Conservation (phyloP, 2,329 filamentous ascomycete species). For the Fusarium denticulatum region DNA sequence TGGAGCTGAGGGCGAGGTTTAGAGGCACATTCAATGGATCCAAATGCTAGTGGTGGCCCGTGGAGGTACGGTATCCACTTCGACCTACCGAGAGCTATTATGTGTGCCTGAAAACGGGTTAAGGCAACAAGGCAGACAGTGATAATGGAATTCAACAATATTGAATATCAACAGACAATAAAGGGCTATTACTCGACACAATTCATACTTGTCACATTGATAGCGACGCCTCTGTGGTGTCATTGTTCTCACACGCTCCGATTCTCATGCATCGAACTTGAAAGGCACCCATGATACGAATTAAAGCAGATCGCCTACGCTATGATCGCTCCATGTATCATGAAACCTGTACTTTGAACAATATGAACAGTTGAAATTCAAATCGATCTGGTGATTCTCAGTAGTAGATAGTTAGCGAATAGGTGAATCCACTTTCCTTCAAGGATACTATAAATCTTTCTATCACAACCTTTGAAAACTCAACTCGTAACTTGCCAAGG, state of each 20-base stretch:
- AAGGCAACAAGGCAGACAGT: conserved; percentile 49
- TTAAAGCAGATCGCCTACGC: conserved; percentile 3
- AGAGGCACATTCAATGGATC: conserved; percentile 28
- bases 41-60: conserved; percentile 26
- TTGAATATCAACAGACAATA: neutral
- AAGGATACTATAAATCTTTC: accelerated
- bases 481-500: neutral
- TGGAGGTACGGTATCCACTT: conserved; percentile 44
- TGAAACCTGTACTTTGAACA: conserved; percentile 19
- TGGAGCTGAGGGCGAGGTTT: conserved; percentile 32
- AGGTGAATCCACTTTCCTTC: too few relatives aligned
- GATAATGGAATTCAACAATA: neutral
- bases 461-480: too few relatives aligned
- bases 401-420: neutral
- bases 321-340: conserved; percentile 24
- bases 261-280: neutral
- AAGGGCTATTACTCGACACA: neutral
- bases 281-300: conserved; percentile 1
- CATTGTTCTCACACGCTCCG: neutral
- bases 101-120: conserved; percentile 43
- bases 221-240: neutral
- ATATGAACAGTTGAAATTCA: neutral
- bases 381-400: neutral
- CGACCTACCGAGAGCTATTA: neutral
- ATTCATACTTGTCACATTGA: neutral